Base-by-base conservation (phyloP, 768 basidiomycete genomes). In the Tylopilus subfusipes region DNA sequence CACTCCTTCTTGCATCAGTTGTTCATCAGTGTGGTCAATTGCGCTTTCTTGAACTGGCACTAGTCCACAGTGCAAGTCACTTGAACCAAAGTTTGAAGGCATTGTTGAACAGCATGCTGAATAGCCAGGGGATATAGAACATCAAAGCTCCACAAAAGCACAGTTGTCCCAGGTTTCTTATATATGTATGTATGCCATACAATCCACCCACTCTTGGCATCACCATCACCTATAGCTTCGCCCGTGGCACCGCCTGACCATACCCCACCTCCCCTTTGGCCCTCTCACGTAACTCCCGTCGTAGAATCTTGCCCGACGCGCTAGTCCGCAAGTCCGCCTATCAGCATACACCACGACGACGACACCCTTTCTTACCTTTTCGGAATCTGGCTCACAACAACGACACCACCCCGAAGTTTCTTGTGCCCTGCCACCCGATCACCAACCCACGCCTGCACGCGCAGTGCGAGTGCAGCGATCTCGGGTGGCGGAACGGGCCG, bases 251-350 rank as follows among this genome's bases (percentile, higher is more conserved):
- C 24, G 62, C 38, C 38, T 68, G 67, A n/a, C 67, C 68, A 43
- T 60, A 55, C 9, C 67, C 68, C 11, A 62, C 38, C 52, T 90
- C 88, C 42, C 73, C 69, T 64, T 84, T 84, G 0, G 85, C 88
- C 43, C 75, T 70, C 4, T 85, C 88, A 12, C 90, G 79, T 40
- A 95, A 74, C 58, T 92, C 82, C 24, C 88, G 80, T 42, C 92
- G 78, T 30, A 95, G 70, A 63, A 97, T 97, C 72, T 96, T 95
- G 3, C 93, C 93, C 50, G 90, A 81, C 30, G 91, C 84, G 60
- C 90, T 93, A 56, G 24, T 14, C 2, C 12, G 12, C 12, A 40
- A 30, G 19, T 10, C 29, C 6, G 14, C 10, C 2, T 22, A 22
- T 64, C 56, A 47, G 52, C 24, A 42, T 30, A 34, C 33, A 33